Evolutionary conservation across 1,284 basidiomycete genomes (phyloP).

Genomic region (Fomitiporia mediterranea): DNA sequence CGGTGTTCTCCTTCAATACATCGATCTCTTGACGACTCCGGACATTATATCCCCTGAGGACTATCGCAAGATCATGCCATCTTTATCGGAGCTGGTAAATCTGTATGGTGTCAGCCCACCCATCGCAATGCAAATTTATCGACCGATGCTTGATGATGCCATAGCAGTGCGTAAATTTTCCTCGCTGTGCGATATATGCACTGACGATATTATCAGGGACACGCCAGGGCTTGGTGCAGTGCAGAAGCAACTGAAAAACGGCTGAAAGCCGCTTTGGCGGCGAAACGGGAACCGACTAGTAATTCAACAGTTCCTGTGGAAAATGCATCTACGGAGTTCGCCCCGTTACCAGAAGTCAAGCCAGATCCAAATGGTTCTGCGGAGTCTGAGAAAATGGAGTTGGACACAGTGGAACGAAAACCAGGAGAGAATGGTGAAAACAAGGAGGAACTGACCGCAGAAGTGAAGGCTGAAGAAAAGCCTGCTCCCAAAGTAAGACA

Average conservation of each 20-base stretch:
- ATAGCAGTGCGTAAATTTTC: constrained; percentile 47
- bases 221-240: constrained; percentile 53
- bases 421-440: constrained; percentile 40
- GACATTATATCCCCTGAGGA: constrained; percentile 54
- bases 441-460: constrained; percentile 5
- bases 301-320: constrained; percentile 51
- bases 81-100: constrained; percentile 65
- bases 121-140: constrained; percentile 88
- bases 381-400: constrained; percentile 44
- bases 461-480: constrained; percentile 18
- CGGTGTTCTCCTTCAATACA: constrained; percentile 70
- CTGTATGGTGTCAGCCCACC: constrained; percentile 76
- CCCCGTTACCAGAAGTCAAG: constrained; percentile 50
- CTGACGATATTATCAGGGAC: constrained; percentile 32
- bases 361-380: constrained; percentile 34
- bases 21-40: constrained; percentile 67
- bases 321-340: constrained; percentile 32
- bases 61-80: constrained; percentile 65
- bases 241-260: constrained; percentile 69
- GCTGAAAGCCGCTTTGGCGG: constrained; percentile 67
- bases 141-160: constrained; percentile 69
- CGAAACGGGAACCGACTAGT: constrained; percentile 59
- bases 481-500: neutral
- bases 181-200: too few relatives aligned
- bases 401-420: constrained; percentile 35